Conservation (phyloP, 768 basidiomycete species). For the Psilocybe sp. region DNA sequence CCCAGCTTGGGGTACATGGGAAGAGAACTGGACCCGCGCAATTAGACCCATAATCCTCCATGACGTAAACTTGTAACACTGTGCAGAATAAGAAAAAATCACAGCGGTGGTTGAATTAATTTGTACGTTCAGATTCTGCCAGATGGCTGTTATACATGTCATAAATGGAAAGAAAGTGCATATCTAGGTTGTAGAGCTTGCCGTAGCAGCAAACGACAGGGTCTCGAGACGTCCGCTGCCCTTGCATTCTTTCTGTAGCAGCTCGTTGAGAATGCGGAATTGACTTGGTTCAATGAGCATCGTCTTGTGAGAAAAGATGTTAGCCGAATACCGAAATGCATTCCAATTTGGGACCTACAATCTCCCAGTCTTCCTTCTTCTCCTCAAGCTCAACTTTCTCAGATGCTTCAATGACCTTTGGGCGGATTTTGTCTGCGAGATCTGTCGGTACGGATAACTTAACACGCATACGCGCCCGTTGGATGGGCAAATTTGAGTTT, state of each 20-base stretch:
- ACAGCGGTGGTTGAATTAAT: neutral
- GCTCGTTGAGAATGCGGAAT: conserved; percentile 85
- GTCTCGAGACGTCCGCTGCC: conserved; percentile 87
- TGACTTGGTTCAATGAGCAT: conserved; percentile 92
- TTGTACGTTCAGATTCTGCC: neutral
- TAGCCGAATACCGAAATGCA: too few relatives aligned
- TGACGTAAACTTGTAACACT: conserved; percentile 34
- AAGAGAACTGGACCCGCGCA: conserved; percentile 77
- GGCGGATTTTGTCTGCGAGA: conserved; percentile 67
- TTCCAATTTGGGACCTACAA: conserved; percentile 48
- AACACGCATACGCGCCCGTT: conserved; percentile 91
- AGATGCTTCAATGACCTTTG: conserved; percentile 67
- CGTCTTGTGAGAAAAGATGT: conserved; percentile 46
- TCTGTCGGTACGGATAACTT: conserved; percentile 69
- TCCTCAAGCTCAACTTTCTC: conserved; percentile 87
- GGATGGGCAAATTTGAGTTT: conserved; percentile 85
- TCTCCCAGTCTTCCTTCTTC: conserved; percentile 77
- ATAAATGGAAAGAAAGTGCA: neutral
- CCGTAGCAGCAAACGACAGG: conserved; percentile 65
- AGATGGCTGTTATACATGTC: neutral
- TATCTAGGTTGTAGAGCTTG: conserved; percentile 20
- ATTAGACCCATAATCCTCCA: conserved; percentile 57
- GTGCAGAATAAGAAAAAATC: neutral
- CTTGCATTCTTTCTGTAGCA: conserved; percentile 89
- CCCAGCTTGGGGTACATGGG: conserved; percentile 76